phyloP scores from a whole-genome alignment of 495 filamentous ascomycete species.

The Parathielavia hyrcaniae region DNA sequence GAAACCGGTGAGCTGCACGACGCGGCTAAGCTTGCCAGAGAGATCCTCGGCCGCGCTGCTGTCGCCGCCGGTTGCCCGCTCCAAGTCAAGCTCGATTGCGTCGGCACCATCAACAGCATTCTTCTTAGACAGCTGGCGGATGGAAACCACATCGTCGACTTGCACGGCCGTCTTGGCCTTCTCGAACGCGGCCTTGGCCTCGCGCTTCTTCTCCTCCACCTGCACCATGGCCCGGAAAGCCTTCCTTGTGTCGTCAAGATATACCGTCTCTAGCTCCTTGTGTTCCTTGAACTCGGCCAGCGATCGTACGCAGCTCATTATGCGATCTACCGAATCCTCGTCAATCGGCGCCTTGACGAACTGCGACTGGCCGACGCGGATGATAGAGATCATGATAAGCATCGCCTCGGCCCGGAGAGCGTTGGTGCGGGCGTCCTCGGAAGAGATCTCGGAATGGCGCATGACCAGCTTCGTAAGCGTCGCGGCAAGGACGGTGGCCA shows the following conservation, averaged over 20 bases:
- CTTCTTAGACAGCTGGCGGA: conserved; percentile 91
- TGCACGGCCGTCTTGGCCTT: conserved; percentile 92
- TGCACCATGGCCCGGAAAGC: conserved; percentile 98
- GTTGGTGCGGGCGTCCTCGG: conserved; percentile 81
- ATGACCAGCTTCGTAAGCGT: conserved; percentile 97
- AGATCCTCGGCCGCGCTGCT: conserved; percentile 69
- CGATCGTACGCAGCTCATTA: conserved; percentile 93
- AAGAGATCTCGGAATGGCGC: conserved; percentile 91
- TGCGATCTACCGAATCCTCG: conserved; percentile 93
- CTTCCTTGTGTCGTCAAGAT: conserved; percentile 91
- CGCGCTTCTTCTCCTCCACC: conserved; percentile 94
- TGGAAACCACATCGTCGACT: conserved; percentile 87
- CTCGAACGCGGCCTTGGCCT: conserved; percentile 80
- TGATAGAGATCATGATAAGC: conserved; percentile 98
- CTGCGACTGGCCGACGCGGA: conserved; percentile 93
- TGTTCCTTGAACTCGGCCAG: conserved; percentile 84
- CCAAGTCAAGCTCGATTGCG: conserved; percentile 82
- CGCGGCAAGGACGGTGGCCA: conserved; percentile 88
- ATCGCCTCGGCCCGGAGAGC: conserved; percentile 94
- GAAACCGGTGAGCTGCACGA: conserved; percentile 97
- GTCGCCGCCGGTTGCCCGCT: conserved; percentile 90
- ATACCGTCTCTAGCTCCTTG: conserved; percentile 85
- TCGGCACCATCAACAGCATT: conserved; percentile 75
- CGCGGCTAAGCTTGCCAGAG: conserved; percentile 86
- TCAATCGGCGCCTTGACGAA: conserved; percentile 97